Base-by-base conservation (phyloP, 768 basidiomycete genomes). In the Mycena rosella region DNA sequence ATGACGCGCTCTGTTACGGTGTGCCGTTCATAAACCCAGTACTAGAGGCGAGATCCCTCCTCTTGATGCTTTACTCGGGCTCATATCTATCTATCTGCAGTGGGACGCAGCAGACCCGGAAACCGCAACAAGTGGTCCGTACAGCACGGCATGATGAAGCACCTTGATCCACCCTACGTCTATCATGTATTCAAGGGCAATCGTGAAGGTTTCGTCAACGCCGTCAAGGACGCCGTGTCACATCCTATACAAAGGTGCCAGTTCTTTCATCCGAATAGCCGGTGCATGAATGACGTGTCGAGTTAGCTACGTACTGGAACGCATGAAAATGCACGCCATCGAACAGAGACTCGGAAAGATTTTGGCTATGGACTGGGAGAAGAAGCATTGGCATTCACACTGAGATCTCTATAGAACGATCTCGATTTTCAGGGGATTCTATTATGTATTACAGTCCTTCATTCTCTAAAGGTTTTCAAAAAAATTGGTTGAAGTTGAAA, bases 11-110 rank as follows among this genome's bases (percentile, higher is more conserved):
- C 10, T 82, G 80, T 57, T 72, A 76, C 26, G 81, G 78, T 6
- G 78, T 82, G 3, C 80, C 81, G 7, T 82, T 81, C 62, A 71
- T 82, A 38, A 79, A 82, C 63, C 79, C 78, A 2, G 75, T 82
- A 49, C 34, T 2, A 45, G 26, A 18, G 22, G 22, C 53, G 38
- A 57, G 51, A 27, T 22, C 17, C n/a, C n/a, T n/a, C n/a, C n/a
- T n/a, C n/a, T n/a, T 20, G 17, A 36, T 47, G 4, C 17, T 36
- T 8, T 34, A 60, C 58, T 32, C 34, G 3, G 26, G 32, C 51
- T 58, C 57, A 30, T n/a, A n/a, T n/a, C 5, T n/a, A 44, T 75
- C 75, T 69, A 75, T 54, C 55, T 67, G 0, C 52, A 74, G 48
- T 81, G 78, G 76, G 72, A 79, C 55, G 38, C 44, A 15, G 52